Evolutionary conservation across 2,329 filamentous ascomycete genomes (phyloP), one percentile per base, ranked within the genome.

Genomic region (Diaporthe vaccinii): DNA sequence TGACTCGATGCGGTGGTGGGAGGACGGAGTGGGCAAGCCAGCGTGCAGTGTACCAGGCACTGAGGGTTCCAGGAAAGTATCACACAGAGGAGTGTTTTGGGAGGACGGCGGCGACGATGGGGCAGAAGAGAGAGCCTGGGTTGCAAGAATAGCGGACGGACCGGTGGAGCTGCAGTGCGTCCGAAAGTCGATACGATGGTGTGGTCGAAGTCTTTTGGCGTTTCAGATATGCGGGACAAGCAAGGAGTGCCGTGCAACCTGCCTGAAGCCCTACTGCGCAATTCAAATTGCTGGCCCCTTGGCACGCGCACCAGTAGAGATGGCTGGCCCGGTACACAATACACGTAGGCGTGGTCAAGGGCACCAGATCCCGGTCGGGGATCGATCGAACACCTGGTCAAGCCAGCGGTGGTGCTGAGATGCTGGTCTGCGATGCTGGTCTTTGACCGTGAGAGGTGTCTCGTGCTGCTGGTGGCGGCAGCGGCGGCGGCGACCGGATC

Each of bases 161-260:
- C 79, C 79, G 49, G 65, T 69, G 65, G 65, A 68, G 65, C 65
- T 55, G 65, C 65, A 69, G 65, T 51, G 65, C 46, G 49, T 69
- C 65, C 65, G 49, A 69, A 69, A 55, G 65, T 79, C 76, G 76
- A 79, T 46, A 74, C 62, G 73, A 71, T 75, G 77, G 78, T 79
- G 79, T 78, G 78, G 75, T 77, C 73, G 77, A 78, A 70, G 76
- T 73, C 73, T 74, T 77, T 80, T 81, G 80, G 79, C 80, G 85
- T 87, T 86, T 86, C 85, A 87, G 82, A 78, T 79, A 80, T 80
- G 82, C 81, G 80, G 81, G 79, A 81, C 78, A 73, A 75, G 74
- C 77, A 78, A 76, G 80, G 79, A 76, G 75, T 75, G 74, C 76
- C 68, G 75, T 75, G 68, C 69, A 65, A 74, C 58, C 57, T 70